Evolutionary conservation across 2,329 filamentous ascomycete genomes (phyloP).

Genomic region (Microdochium trichocladiopsis): DNA sequence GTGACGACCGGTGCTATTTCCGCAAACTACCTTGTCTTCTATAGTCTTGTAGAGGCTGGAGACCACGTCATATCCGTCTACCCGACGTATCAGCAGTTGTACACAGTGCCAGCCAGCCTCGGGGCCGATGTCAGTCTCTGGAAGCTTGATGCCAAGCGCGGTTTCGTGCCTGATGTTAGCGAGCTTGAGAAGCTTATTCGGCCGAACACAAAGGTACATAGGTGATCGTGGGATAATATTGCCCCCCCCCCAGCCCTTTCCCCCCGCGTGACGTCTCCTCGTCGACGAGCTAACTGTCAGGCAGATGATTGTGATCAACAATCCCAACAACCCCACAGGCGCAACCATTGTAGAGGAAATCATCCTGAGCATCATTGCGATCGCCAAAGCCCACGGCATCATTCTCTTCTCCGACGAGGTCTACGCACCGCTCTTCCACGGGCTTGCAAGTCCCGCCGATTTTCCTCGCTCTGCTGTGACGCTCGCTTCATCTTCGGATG

Average conservation of each 20-base stretch:
- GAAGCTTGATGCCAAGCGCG: conserved; percentile 57
- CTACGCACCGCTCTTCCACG: conserved; percentile 77
- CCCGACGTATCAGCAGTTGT: conserved; percentile 82
- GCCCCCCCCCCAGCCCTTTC: neutral
- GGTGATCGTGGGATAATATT: conserved; percentile 38
- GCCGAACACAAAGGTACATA: conserved; percentile 64
- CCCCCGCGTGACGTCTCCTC: too few relatives aligned
- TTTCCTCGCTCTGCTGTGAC: conserved; percentile 64
- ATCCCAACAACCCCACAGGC: conserved; percentile 80
- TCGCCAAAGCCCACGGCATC: conserved; percentile 57
- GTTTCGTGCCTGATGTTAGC: conserved; percentile 60
- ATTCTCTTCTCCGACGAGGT: conserved; percentile 73
- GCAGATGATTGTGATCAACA: conserved; percentile 52
- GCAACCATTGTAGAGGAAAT: conserved; percentile 56
- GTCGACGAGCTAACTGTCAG: neutral
- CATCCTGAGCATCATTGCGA: conserved; percentile 52
- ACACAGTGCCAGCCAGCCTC: conserved; percentile 64
- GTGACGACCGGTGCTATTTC: conserved; percentile 75
- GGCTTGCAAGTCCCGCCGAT: conserved; percentile 23
- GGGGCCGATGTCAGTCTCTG: conserved; percentile 74
- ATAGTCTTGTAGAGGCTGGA: conserved; percentile 61
- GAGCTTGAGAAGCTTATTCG: conserved; percentile 60
- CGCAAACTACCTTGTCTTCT: conserved; percentile 78
- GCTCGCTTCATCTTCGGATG: conserved; percentile 34
- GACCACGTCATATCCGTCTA: conserved; percentile 85